Base-by-base conservation (phyloP, 768 basidiomycete species). In the Sporobolomyces roseus region DNA sequence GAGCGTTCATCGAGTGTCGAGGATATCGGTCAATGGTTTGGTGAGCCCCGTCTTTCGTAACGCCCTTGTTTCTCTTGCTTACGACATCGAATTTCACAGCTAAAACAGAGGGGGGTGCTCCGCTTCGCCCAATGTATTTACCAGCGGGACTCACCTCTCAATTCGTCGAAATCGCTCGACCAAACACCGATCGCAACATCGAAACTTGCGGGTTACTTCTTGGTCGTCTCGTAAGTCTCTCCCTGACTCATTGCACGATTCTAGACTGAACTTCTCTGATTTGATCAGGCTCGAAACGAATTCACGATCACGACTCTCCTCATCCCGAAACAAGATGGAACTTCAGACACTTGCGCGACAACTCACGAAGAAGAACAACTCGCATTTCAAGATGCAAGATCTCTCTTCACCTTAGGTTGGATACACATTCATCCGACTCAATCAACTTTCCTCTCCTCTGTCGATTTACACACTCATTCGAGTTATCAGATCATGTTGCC, bases 401-500 rank as follows among this genome's bases (percentile, higher is more conserved):
- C 84, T 72, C 78, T 93, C 75, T 87, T 93, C 56, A 92, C 91
- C 10, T 84, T 94, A 53, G 93, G 92, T 67, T 96, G 92, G 92
- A 93, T 93, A 74, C 91, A 93, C 79, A 93, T 90, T 0, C 91
- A 93, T 77, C 91, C 91, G 1, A 88, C 90, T 7, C 91, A 93
- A 73, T 87, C 88, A 62, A 92, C 91, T 78, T 96, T 96, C 80
- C 91, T 94, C 89, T 93, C 91, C 9, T 93, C 91, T 12, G 87
- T 93, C 23, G 92, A 94, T 77, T 78, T 96, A 27, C 92, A 96
- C 74, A 93, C 91, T 4, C 92, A 93, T 78, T 86, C 89, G 1
- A 87, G 85, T 12, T 96, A 93, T 79, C 92, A 94, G 74, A 78
- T 85, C 41, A 92, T 91, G 87, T 83, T 96, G 5, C 89, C 88